phyloP scores from a whole-genome alignment of 139 green algal species.

The Chlorokybus atmophyticus region DNA sequence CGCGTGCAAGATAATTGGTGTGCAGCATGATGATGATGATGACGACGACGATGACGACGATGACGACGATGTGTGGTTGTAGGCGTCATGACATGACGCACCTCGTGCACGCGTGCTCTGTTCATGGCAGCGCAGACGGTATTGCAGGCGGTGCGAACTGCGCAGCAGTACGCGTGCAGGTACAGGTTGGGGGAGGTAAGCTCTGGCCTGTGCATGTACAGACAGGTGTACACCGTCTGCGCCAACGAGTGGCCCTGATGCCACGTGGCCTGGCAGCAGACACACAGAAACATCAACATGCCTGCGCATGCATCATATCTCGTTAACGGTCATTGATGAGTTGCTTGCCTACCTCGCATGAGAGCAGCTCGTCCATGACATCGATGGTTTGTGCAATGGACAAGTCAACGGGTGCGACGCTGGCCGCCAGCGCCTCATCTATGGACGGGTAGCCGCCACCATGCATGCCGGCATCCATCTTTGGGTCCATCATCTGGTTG shows the following conservation, averaged over 20 bases:
- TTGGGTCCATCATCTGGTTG: conserved; percentile 47
- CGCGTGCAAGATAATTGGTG: no score
- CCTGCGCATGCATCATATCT: no score
- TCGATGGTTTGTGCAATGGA: conserved; percentile 7
- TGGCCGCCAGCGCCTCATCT: conserved; percentile 37
- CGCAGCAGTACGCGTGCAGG: conserved; percentile 50
- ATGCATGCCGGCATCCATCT: conserved; percentile 70
- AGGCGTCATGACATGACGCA: no score
- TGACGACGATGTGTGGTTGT: no score
- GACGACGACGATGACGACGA: no score
- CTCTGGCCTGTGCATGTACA: conserved; percentile 59
- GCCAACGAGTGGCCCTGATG: conserved; percentile 50
- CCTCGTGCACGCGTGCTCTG: no score
- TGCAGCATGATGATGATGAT: no score
- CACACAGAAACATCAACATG: no score
- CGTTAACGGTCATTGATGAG: neutral
- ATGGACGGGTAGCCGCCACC: conserved; percentile 1
- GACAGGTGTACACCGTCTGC: conserved; percentile 64
- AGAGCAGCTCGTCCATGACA: conserved; percentile 30
- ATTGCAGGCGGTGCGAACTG: no score
- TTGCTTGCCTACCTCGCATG: conserved; percentile 1
- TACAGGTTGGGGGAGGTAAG: conserved; percentile 13
- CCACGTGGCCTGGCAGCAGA: conserved; percentile 38
- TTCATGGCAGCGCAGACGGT: no score
- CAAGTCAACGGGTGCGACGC: conserved; percentile 34